Evolutionary conservation across 2,329 filamentous ascomycete genomes (phyloP), one percentile per base, ranked within the genome.

Genomic region (Pseudocercospora fuligena): DNA sequence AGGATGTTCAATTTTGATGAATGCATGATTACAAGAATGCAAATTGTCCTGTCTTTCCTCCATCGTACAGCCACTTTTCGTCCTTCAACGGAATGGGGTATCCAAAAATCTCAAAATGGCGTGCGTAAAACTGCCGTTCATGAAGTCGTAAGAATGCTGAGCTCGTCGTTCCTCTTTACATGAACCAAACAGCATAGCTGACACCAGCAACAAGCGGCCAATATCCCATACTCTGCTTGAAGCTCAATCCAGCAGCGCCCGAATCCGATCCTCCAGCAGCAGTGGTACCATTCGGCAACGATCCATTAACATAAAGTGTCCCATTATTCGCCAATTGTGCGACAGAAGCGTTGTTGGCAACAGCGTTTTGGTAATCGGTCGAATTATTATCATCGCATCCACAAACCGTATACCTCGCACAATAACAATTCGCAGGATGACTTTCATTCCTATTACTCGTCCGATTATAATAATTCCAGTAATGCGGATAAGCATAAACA

Each of bases 231-330:
- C 61, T 53, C 54, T 68, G 61, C 61, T 63, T 65, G 40, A 65
- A 16, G 3, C 58, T 40, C 5, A 29, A 16, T 3, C 66, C 67
- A 21, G 64, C 66, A 43, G 56, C 25, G 7, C 33, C 56, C 1
- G 31, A 29, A 21, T 78, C 77, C 0, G 72, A 72, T 2, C 79
- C 79, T 14, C 80, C 80, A 9, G 79, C 73, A 2, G 81, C 78
- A 1, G 80, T 81, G 0, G 82, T 84, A 2, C 78, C 82, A 49
- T 78, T 76, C 7, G 89, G 86, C 3, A 94, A 80, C 0, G 90
- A 91, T n/a, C 92, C 92, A 76, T 93, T 93, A 76, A 94, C 80
- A 31, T 92, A 82, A 43, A 95, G 85, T 2, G 73, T 76, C 1
- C 61, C 59, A 1, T 87, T 89, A 61, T 83, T 79, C 2, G 85